Conservation (phyloP, 1,139 yeast genomes). For the Geotrichum restrictum region DNA sequence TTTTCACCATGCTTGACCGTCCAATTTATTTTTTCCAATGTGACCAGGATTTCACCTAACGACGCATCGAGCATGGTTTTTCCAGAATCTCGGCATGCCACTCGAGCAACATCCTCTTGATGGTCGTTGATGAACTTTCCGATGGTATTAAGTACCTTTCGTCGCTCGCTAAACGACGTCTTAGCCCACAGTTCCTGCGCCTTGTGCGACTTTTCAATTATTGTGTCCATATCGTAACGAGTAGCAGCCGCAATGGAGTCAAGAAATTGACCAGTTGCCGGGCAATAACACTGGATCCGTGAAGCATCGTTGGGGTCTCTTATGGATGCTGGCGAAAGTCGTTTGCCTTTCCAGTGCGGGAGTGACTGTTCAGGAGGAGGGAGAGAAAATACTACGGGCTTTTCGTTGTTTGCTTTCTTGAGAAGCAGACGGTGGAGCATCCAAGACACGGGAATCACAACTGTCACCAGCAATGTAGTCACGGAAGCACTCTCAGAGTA, state of each 20-base stretch:
- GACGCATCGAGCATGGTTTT: constrained; percentile 94
- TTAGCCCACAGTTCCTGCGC: constrained; percentile 50
- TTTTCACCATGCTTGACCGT: constrained; percentile 74
- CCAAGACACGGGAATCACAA: constrained; percentile 16
- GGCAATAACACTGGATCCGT: constrained; percentile 80
- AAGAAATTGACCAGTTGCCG: constrained; percentile 88
- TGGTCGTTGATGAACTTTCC: constrained; percentile 68
- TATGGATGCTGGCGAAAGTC: constrained; percentile 59
- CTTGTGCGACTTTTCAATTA: constrained; percentile 56
- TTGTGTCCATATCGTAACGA: constrained; percentile 62
- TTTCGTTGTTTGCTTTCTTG: constrained; percentile 14
- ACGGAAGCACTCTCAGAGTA: constrained; percentile 14
- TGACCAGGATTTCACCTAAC: constrained; percentile 88
- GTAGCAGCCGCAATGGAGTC: constrained; percentile 67
- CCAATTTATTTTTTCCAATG: constrained; percentile 90
- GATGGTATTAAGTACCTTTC: constrained; percentile 67
- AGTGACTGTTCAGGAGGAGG: constrained; percentile 78
- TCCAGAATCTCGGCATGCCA: constrained; percentile 95
- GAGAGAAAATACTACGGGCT: constrained; percentile 36
- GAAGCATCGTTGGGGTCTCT: constrained; percentile 55
- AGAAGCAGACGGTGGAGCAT: constrained; percentile 19
- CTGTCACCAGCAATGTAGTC: constrained; percentile 15
- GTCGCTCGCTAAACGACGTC: constrained; percentile 59
- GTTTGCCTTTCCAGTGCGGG: constrained; percentile 88
- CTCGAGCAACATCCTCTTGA: constrained; percentile 81